Percentiles rank a stretch among this genome's conserved stretches.
These are phyloP conservation scores for Setomelanomma holmii DNA, from an alignment of 2,329 filamentous ascomycete genomes.

Conservation along the genomic window DNA sequence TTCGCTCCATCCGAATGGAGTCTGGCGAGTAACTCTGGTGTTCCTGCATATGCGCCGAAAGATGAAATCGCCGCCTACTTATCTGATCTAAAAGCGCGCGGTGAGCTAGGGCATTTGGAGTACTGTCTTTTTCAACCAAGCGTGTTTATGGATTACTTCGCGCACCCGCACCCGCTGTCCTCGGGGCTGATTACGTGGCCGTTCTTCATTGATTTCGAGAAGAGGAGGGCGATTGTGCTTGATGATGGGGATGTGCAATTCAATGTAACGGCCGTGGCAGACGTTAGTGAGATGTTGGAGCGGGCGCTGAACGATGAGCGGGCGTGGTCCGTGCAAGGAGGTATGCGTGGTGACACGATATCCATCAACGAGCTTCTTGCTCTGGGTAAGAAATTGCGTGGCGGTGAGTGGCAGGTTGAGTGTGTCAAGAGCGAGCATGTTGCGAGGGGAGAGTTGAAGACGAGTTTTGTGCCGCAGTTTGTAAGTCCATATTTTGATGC, in stretches of 20 bases:
- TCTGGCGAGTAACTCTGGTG: slow-evolving; percentile 37
- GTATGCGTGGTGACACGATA: slow-evolving; percentile 32
- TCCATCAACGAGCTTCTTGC: slow-evolving; percentile 35
- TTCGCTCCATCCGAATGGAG: slow-evolving; percentile 45
- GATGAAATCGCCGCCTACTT: slow-evolving; percentile 59
- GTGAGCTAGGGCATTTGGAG: slow-evolving; percentile 60
- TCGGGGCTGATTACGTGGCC: slow-evolving; percentile 52
- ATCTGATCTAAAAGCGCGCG: slow-evolving; percentile 52
- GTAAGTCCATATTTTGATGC: no score
- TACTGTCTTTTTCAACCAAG: slow-evolving; percentile 65
- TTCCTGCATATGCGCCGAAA: slow-evolving; percentile 62
- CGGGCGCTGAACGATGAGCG: slow-evolving; percentile 32
- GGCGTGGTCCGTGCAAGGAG: slow-evolving; percentile 37
- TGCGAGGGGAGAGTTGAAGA: slow-evolving; percentile 49
- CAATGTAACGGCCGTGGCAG: slow-evolving; percentile 34
- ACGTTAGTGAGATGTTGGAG: slow-evolving; percentile 32
- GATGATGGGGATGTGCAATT: slow-evolving; percentile 35
- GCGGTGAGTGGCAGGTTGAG: slow-evolving; percentile 50
- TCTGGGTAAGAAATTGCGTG: slow-evolving; percentile 37
- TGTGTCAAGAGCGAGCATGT: slow-evolving; percentile 58
- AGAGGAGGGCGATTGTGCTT: slow-evolving; percentile 35
- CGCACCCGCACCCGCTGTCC: slow-evolving; percentile 56
- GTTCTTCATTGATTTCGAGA: slow-evolving; percentile 41
- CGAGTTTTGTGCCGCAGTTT: slow-evolving; percentile 52
- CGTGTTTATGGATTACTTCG: slow-evolving; percentile 63